Conservation (phyloP, 202 grass and related monocot genomes). For the Zoysia matrella region DNA sequence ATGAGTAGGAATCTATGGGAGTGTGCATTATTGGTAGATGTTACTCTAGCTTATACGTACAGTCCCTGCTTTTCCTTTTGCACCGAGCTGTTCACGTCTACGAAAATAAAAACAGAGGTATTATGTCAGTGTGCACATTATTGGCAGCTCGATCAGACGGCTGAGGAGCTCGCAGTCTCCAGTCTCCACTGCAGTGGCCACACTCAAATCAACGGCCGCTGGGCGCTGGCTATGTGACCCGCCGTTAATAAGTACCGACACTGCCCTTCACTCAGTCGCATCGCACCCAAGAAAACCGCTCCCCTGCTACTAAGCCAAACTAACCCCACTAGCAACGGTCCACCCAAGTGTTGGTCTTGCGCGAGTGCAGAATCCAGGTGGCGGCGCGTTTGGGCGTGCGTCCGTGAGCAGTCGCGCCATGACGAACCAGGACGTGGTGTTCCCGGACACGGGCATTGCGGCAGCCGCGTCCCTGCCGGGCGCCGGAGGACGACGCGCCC, state of each 20-base stretch:
- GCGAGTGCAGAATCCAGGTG: constrained; percentile 15
- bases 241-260: constrained; percentile 35
- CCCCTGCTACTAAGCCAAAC: not conserved
- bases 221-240: no score
- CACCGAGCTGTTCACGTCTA: no score
- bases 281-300: constrained; percentile 35
- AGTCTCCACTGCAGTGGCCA: not conserved
- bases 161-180: not conserved
- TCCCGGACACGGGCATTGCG: constrained; percentile 55
- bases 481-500: not conserved
- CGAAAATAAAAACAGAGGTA: no score
- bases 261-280: not conserved
- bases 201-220: not conserved
- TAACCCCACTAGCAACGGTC: not conserved
- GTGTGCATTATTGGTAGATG: no score
- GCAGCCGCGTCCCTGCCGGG: constrained; percentile 29
- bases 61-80: no score
- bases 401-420: constrained; percentile 28
- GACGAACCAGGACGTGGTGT: constrained; percentile 64
- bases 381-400: constrained; percentile 16
- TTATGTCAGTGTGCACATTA: not conserved
- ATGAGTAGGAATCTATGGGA: no score
- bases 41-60: no score
- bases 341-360: constrained; percentile 20
- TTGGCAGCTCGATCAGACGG: constrained; percentile 21